Evolutionary conservation across 2,329 filamentous ascomycete genomes (phyloP), one percentile per base, ranked within the genome.

Genomic region (Aspergillus ibericus): DNA sequence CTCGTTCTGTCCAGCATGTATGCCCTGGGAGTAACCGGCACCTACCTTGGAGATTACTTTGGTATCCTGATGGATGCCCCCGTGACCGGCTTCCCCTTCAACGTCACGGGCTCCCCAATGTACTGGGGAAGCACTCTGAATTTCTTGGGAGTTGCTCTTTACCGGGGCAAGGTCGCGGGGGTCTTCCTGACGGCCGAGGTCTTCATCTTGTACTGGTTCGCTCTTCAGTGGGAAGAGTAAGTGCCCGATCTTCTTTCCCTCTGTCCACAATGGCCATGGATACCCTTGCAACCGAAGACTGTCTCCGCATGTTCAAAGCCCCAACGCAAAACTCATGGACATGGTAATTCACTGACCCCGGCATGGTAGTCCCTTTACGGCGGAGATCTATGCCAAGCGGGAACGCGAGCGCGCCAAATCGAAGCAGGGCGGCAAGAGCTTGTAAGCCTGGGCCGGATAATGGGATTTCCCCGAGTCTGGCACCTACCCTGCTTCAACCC

Each of bases 1-100:
- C 86, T 99, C 35, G 95, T 99, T 51, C 69, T 98, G 52, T 88
- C 89, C 34, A 95, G 90, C 61, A 98, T 96, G 78, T 97, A 88
- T 87, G 90, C 88, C 34, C 86, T 99, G 40, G 95, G 95, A 58
- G 86, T 99, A 70, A 97, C 92, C 0, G 95, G 95, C 63, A 99
- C 95, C 36, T 99, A 97, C 75, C 82, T 99, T 35, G 95, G 95
- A 68, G 95, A 99, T 81, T 99, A 99, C 82, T 99, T 98, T 74
- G 95, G 95, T 67, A 97, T 98, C 75, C 83, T 99, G 65, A 96
- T 97, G 92, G 93, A 98, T 73, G 81, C 89, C 66, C 93, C 93
- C 70, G 93, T 99, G 53, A 96, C 92, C 12, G 89, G 91, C 13
- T 99, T 99, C 74, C 95, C 95, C 2, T 99, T 99, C 83, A 98